These are phyloP conservation scores for Mucor circinelloides DNA, from an alignment of 371 early-diverging fungal species.

Conservation along the genomic window DNA sequence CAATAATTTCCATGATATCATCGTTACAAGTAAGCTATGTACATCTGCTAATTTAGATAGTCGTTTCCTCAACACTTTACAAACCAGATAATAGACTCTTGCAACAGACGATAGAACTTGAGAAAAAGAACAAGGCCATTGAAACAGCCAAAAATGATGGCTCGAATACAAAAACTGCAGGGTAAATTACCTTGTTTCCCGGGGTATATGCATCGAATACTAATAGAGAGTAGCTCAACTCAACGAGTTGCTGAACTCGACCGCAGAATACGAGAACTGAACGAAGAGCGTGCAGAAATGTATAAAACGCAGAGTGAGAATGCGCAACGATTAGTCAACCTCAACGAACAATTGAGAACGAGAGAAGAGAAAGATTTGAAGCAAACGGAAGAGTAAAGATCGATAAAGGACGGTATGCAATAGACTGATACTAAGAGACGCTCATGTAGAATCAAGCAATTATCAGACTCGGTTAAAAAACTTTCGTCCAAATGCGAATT, in stretches of 20 bases:
- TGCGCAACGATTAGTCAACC: conserved; percentile 85
- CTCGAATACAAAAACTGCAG: conserved; percentile 1
- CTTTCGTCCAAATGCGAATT: conserved; percentile 54
- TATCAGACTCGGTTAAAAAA: conserved; percentile 44
- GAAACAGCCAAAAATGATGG: conserved; percentile 1
- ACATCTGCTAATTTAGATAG: neutral
- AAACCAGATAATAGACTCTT: conserved; percentile 34
- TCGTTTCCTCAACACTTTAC: neutral
- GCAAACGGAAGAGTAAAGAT: conserved; percentile 72
- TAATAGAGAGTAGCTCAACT: neutral
- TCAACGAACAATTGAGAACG: conserved; percentile 76
- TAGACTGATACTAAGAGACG: neutral
- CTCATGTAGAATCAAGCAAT: conserved; percentile 45
- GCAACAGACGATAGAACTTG: conserved; percentile 28
- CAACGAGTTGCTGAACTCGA: conserved; percentile 71
- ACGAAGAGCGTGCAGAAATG: conserved; percentile 87
- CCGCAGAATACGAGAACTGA: conserved; percentile 69
- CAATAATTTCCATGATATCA: conserved; percentile 30
- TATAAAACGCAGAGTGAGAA: conserved; percentile 91
- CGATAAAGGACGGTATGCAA: neutral
- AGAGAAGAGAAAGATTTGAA: conserved; percentile 67
- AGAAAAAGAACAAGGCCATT: conserved; percentile 21
- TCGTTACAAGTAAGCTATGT: conserved; percentile 25
- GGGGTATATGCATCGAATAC: neutral
- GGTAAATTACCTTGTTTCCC: neutral